A percentile compares a stretch with the other conserved stretches of the same genome.
These are phyloP conservation scores for Claviceps capensis DNA, from an alignment of 2,329 filamentous ascomycete genomes.

Conservation along the genomic window DNA sequence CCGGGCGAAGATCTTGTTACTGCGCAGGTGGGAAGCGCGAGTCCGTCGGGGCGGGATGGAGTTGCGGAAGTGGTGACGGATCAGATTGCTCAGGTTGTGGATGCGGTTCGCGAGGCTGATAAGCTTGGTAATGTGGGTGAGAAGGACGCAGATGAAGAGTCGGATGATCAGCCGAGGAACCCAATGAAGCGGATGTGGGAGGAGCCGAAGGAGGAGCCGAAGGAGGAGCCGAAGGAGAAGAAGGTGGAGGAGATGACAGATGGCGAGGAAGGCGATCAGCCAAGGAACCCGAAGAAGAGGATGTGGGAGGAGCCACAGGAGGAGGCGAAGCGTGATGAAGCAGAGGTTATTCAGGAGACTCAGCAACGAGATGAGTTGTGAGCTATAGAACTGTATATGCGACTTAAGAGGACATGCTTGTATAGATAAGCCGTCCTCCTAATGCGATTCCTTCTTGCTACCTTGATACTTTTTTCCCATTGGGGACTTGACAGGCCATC, in stretches of 20 bases:
- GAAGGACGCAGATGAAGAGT: slow-evolving; percentile 5
- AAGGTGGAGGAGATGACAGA: slow-evolving; percentile 3
- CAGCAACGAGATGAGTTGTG: slow-evolving; percentile 24
- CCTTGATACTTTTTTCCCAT: too few relatives aligned
- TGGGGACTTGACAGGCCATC: too few relatives aligned
- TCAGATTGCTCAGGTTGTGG: slow-evolving; percentile 41
- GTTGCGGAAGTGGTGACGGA: slow-evolving; percentile 32
- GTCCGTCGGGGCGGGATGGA: slow-evolving; percentile 7
- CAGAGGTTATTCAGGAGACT: slow-evolving; percentile 9
- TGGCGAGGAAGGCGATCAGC: slow-evolving; percentile 4
- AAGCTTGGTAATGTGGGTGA: slow-evolving; percentile 13
- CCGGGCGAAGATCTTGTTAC: slow-evolving; percentile 34
- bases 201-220: slow-evolving; percentile 6
- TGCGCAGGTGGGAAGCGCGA: slow-evolving; percentile 25
- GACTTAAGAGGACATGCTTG: too few relatives aligned
- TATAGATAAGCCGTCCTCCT: too few relatives aligned
- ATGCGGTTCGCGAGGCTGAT: slow-evolving; percentile 25
- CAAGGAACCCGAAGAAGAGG: slow-evolving; percentile 16
- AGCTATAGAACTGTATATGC: not conserved
- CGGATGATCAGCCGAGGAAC: slow-evolving; percentile 9
- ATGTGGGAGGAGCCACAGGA: slow-evolving; percentile 14
- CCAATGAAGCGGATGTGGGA: slow-evolving; percentile 18
- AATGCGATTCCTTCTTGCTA: too few relatives aligned
- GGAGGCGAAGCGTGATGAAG: not conserved
- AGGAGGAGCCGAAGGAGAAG: not conserved